Conservation (phyloP, 1,284 basidiomycete genomes). For the Cryptococcus jaspeensis region DNA sequence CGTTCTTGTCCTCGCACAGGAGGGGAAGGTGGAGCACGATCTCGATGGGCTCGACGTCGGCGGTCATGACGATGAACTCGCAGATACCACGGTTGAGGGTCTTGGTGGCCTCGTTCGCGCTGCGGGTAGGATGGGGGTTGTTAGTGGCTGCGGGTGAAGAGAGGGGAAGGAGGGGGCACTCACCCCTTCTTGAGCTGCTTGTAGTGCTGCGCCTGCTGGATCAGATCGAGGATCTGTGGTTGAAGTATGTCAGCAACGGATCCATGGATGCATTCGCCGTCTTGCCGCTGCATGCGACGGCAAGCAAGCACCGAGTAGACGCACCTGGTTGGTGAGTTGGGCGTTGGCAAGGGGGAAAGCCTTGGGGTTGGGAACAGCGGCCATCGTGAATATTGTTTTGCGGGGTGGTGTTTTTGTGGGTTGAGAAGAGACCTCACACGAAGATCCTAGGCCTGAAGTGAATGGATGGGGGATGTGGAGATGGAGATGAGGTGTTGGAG, state of each 20-base stretch:
- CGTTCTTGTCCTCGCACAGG: constrained; percentile 99
- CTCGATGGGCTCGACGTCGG: constrained; percentile 96
- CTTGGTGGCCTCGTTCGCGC: constrained; percentile 68
- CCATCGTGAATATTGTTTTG: constrained; percentile 26
- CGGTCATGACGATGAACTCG: constrained; percentile 97
- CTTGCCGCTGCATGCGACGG: background rate
- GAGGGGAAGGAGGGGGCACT: constrained; percentile 44
- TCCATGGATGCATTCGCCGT: background rate
- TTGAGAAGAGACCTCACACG: constrained; percentile 21
- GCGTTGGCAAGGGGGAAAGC: constrained; percentile 92
- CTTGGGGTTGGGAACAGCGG: constrained; percentile 60
- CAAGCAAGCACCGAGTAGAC: constrained; percentile 32
- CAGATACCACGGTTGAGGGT: constrained; percentile 98
- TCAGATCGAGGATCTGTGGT: constrained; percentile 81
- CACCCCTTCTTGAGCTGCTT: constrained; percentile 95
- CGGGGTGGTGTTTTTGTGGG: background rate
- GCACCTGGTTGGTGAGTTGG: constrained; percentile 87
- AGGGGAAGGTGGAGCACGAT: constrained; percentile 96
- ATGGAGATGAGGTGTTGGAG: background rate
- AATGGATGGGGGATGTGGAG: constrained; percentile 1
- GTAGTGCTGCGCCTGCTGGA: constrained; percentile 86
- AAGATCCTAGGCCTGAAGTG: constrained; percentile 24
- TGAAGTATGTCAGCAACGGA: background rate
- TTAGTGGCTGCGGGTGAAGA: background rate
- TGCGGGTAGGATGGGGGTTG: constrained; percentile 7